Evolutionary conservation across 2,329 filamentous ascomycete species (phyloP).

Genomic region (Zopfia rhizophila): DNA sequence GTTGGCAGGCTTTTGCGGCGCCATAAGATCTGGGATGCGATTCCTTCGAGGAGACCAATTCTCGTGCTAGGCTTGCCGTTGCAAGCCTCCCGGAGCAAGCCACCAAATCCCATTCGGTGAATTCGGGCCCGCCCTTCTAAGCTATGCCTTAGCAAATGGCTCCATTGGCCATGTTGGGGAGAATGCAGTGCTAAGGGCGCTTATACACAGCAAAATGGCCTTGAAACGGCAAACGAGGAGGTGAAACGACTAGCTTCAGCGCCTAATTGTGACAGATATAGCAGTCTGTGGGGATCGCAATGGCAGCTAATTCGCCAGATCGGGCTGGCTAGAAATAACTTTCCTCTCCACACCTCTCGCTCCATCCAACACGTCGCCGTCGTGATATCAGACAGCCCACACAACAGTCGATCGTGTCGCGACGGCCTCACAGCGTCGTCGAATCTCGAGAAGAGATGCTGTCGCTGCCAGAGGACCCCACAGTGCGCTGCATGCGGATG

Average conservation of each 20-base stretch:
- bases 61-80: constrained; percentile 3
- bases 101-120: constrained; percentile 36
- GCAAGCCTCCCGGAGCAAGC: constrained; percentile 15
- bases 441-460: no score
- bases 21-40: constrained; percentile 31
- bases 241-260: constrained; percentile 33
- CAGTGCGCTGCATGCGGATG: no score
- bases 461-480: no score
- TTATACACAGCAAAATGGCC: constrained; percentile 32
- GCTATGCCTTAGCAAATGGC: no score
- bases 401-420: no score
- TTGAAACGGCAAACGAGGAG: constrained; percentile 22
- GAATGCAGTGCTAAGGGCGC: constrained; percentile 5
- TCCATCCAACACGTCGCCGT: constrained; percentile 7
- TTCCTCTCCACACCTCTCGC: constrained; percentile 15
- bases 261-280: constrained; percentile 36
- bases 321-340: constrained; percentile 1
- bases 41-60: constrained; percentile 41
- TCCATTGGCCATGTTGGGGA: neutral
- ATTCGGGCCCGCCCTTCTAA: no score
- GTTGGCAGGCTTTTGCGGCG: constrained; percentile 18
- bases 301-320: constrained; percentile 34
- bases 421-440: no score
- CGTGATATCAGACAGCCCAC: no score
- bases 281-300: constrained; percentile 12